phyloP scores from a whole-genome alignment of 768 basidiomycete species.

The Ramaria sp. region DNA sequence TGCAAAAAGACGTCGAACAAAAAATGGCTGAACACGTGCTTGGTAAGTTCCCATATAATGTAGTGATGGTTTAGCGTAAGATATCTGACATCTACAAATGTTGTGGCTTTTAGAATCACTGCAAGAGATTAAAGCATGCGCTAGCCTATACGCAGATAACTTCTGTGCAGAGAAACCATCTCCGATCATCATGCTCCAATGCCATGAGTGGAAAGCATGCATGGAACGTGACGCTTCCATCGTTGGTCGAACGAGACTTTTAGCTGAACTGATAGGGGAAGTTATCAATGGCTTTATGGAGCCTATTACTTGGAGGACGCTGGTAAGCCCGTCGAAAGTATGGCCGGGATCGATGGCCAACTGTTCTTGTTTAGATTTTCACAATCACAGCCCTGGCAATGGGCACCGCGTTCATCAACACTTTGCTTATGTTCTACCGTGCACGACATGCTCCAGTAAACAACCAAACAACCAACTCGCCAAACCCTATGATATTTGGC shows the following conservation, averaged over 20 bases:
- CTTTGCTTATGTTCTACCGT: slow-evolving; percentile 69
- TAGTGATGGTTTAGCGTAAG: too few species aligned
- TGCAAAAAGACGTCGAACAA: slow-evolving; percentile 83
- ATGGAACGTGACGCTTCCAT: slow-evolving; percentile 92
- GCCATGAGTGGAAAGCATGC: slow-evolving; percentile 84
- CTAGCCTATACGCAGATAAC: slow-evolving; percentile 71
- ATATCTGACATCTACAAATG: not conserved
- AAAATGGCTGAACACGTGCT: slow-evolving; percentile 81
- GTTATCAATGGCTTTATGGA: slow-evolving; percentile 96
- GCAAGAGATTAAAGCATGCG: slow-evolving; percentile 85
- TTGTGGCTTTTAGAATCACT: slow-evolving; percentile 56
- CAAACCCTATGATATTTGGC: not conserved
- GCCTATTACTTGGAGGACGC: slow-evolving; percentile 93
- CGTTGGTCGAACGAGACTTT: slow-evolving; percentile 80
- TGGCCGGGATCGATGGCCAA: not conserved
- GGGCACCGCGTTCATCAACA: slow-evolving; percentile 49
- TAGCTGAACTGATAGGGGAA: slow-evolving; percentile 91
- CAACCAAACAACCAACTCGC: not conserved
- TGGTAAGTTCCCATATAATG: slow-evolving; percentile 37
- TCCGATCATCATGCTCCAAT: slow-evolving; percentile 83
- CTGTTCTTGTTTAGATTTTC: slow-evolving; percentile 1
- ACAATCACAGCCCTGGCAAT: slow-evolving; percentile 1
- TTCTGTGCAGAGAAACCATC: slow-evolving; percentile 64
- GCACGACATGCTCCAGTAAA: slow-evolving; percentile 40
- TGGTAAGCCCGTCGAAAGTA: slow-evolving; percentile 40